phyloP scores from a whole-genome alignment of 441 rosid genomes.

The Gossypium davidsonii region DNA sequence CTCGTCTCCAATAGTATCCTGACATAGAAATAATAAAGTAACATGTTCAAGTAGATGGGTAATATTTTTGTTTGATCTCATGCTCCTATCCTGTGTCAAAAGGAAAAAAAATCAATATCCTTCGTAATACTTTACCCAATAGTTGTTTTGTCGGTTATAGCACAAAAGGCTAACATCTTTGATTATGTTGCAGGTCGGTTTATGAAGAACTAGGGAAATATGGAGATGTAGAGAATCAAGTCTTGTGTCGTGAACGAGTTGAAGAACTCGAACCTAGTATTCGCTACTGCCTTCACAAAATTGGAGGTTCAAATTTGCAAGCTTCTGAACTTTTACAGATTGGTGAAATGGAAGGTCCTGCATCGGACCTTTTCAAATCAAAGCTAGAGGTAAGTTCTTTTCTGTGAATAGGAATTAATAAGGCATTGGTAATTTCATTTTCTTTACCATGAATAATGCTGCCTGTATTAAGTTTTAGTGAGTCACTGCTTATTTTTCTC shows the following conservation, averaged over 20 bases:
- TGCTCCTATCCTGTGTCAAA: not conserved
- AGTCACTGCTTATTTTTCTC: not conserved
- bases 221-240: slow-evolving; percentile 95
- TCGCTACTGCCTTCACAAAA: slow-evolving; percentile 86
- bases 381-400: slow-evolving; percentile 59
- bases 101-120: not conserved
- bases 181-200: slow-evolving; percentile 57
- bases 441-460: not conserved
- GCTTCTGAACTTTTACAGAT: slow-evolving; percentile 82
- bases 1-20: slow-evolving; percentile 18
- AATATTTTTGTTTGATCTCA: slow-evolving; percentile 8
- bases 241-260: slow-evolving; percentile 89
- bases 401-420: not conserved
- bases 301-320: slow-evolving; percentile 82
- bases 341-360: slow-evolving; percentile 95
- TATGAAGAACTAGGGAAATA: slow-evolving; percentile 97
- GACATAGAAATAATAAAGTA: not conserved
- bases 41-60: slow-evolving; percentile 1
- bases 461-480: not conserved
- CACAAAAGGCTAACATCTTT: slow-evolving; percentile 9
- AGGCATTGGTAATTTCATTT: not conserved
- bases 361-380: slow-evolving; percentile 81
- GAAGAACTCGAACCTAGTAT: slow-evolving; percentile 98
- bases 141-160: slow-evolving; percentile 7
- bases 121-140: not conserved